Conservation (phyloP, 139 green algal genomes). For the Edaphochlamys debaryana region DNA sequence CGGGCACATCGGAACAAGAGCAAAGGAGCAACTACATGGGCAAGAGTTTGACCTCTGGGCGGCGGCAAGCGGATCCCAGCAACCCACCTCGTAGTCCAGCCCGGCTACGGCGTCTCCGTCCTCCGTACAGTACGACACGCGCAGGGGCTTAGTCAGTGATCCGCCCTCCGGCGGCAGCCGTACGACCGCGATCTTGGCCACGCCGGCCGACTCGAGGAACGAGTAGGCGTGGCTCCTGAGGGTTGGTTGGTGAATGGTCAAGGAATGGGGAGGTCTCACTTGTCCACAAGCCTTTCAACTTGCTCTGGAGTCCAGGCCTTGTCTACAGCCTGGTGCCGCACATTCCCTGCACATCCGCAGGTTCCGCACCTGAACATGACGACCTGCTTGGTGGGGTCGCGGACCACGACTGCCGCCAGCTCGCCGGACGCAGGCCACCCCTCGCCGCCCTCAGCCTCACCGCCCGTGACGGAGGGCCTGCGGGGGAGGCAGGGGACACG, state of each 20-base stretch:
- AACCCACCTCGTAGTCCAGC: constrained; percentile 47
- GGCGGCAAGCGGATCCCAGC: too few species aligned
- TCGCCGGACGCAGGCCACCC: neutral
- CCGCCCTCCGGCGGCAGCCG: neutral
- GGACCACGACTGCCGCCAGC: neutral
- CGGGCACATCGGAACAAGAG: too few species aligned
- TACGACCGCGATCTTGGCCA: neutral
- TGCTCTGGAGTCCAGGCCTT: too few species aligned
- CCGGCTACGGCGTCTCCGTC: constrained; percentile 47
- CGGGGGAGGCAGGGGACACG: too few species aligned
- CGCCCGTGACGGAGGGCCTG: too few species aligned
- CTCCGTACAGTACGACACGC: constrained; percentile 19
- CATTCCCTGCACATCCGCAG: too few species aligned
- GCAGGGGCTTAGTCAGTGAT: neutral
- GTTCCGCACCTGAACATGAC: constrained; percentile 38
- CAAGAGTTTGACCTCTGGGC: too few species aligned
- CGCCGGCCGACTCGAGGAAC: constrained; percentile 35
- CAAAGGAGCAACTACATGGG: too few species aligned
- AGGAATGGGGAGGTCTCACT: too few species aligned
- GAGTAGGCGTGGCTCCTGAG: constrained; percentile 19
- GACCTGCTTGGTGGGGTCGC: neutral
- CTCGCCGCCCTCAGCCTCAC: neutral
- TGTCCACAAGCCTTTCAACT: too few species aligned
- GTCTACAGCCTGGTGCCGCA: too few species aligned
- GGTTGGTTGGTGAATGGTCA: too few species aligned